phyloP scores from a whole-genome alignment of 2,329 filamentous ascomycete genomes.

The Fusarium torreyae region DNA sequence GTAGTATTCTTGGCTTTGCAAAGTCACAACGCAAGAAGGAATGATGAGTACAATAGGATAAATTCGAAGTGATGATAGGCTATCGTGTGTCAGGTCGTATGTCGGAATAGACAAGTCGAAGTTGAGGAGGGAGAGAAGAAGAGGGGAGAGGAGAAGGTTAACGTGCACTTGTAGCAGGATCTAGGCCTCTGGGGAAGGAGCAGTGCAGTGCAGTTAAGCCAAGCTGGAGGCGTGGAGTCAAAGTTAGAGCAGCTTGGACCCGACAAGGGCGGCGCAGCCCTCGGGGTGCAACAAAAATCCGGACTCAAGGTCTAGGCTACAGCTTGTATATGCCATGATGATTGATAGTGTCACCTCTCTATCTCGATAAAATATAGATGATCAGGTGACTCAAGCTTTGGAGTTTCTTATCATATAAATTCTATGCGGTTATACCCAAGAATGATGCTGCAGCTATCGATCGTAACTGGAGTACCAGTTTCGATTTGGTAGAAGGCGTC shows the following conservation, averaged over 20 bases:
- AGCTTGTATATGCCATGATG: no score
- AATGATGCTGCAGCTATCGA: no score
- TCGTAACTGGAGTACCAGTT: no score
- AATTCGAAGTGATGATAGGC: constrained; percentile 2
- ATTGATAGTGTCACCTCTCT: no score
- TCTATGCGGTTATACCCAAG: no score
- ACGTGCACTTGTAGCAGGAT: constrained; percentile 37
- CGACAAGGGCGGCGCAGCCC: constrained; percentile 28
- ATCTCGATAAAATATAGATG: no score
- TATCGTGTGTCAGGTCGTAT: constrained; percentile 27
- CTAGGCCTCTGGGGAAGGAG: constrained; percentile 33
- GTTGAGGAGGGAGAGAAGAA: constrained; percentile 22
- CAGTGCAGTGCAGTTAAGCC: background rate
- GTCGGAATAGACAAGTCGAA: constrained; percentile 24
- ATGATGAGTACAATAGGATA: background rate
- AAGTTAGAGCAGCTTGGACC: constrained; percentile 34
- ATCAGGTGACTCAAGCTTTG: no score
- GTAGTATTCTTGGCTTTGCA: constrained; percentile 20
- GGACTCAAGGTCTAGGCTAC: no score
- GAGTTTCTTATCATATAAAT: no score
- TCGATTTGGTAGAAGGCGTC: no score
- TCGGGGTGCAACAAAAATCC: no score
- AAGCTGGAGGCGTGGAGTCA: constrained; percentile 30
- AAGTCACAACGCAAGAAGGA: constrained; percentile 15
- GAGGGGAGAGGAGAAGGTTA: constrained; percentile 41